Evolutionary conservation across 768 basidiomycete species (phyloP).

Genomic region (Tulasnella sp.): DNA sequence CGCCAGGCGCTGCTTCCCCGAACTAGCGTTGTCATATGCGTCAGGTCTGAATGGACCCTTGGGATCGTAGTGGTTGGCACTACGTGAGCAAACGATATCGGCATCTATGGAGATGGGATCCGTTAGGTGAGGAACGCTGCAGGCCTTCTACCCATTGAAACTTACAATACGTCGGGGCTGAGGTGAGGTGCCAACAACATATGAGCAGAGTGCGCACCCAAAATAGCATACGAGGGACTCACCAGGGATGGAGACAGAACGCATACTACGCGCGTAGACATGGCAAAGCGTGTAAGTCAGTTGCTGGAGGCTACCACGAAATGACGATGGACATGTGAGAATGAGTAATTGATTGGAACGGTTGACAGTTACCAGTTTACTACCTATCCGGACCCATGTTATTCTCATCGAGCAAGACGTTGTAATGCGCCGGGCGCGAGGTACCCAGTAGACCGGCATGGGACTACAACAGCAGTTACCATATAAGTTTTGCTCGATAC

Average conservation of each 20-base stretch:
- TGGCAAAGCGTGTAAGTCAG: conserved; percentile 70
- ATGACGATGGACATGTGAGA: background rate
- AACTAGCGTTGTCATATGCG: conserved; percentile 1
- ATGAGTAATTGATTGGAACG: too few species aligned
- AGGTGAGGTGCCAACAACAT: background rate
- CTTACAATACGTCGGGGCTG: conserved; percentile 35
- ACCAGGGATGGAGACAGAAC: conserved; percentile 69
- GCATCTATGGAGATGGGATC: conserved; percentile 10
- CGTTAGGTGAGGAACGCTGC: background rate
- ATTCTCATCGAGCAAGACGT: conserved; percentile 37
- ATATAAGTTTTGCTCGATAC: too few species aligned
- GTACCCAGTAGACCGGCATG: conserved; percentile 49
- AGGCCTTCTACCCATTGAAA: background rate
- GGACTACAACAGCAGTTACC: too few species aligned
- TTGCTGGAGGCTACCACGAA: conserved; percentile 41
- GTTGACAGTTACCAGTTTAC: too few species aligned
- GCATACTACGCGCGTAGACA: conserved; percentile 68
- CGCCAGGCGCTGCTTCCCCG: conserved; percentile 1
- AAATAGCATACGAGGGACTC: background rate
- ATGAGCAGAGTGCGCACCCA: background rate
- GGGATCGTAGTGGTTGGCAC: conserved; percentile 18
- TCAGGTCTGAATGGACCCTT: conserved; percentile 12
- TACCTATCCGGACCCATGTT: conserved; percentile 45
- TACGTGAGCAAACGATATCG: conserved; percentile 18
- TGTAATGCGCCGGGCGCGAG: conserved; percentile 55